Conservation (phyloP, 2,329 filamentous ascomycete genomes). For the Fusarium siculi region DNA sequence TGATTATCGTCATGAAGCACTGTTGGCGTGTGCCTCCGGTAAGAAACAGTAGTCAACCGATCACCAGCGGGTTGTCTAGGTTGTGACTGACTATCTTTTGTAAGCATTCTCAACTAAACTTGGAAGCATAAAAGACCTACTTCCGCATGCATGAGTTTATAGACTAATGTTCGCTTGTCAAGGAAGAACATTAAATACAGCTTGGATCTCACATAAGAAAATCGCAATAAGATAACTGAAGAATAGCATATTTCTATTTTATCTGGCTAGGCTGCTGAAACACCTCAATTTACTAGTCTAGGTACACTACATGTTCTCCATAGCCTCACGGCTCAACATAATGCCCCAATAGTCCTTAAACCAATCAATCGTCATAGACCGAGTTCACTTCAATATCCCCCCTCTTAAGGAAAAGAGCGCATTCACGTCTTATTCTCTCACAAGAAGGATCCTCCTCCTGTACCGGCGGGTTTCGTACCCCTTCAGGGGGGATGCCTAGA, state of each 20-base stretch:
- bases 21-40: neutral
- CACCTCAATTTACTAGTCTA: no score
- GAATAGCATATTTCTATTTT: no score
- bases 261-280: no score
- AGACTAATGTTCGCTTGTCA: no score
- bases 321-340: no score
- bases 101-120: neutral
- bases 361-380: neutral
- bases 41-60: neutral
- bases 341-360: no score
- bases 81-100: neutral
- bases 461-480: no score
- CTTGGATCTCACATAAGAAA: no score
- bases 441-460: neutral
- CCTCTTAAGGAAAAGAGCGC: neutral
- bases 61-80: accelerated
- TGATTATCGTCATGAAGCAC: neutral
- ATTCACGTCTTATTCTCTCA: neutral
- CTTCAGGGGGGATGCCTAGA: neutral
- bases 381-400: neutral
- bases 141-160: no score
- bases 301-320: no score
- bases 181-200: no score
- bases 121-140: neutral
- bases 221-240: no score